A percentile compares a stretch with the other conserved stretches of the same genome.
These are phyloP conservation scores for Stachybotrys chlorohalonatus DNA, from an alignment of 2,329 filamentous ascomycete genomes.

Conservation along the genomic window DNA sequence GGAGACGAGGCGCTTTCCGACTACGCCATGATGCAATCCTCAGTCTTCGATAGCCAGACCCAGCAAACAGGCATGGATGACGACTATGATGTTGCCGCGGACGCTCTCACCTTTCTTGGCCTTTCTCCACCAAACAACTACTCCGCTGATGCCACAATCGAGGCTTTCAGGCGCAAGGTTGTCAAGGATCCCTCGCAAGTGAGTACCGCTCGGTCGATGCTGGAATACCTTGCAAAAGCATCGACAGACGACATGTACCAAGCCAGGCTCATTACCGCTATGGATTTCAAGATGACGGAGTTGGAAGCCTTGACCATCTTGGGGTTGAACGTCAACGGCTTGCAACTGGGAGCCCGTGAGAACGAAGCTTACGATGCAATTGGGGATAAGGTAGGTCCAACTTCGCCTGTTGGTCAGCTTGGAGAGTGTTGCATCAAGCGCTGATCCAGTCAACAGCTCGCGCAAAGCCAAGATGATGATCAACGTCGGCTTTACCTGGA, in stretches of 20 bases:
- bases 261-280: conserved; percentile 21
- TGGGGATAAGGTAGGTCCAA: not conserved
- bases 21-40: conserved; percentile 28
- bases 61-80: conserved; percentile 19
- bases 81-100: conserved; percentile 19
- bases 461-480: not conserved
- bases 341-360: not conserved
- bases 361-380: not conserved
- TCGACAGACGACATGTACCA: conserved; percentile 25
- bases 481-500: not conserved
- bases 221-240: conserved; percentile 22
- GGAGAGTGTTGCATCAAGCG: not conserved
- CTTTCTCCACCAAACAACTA: conserved; percentile 26
- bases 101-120: conserved; percentile 24
- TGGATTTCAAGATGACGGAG: conserved; percentile 20
- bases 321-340: not conserved
- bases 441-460: not conserved
- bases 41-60: conserved; percentile 27
- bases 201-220: conserved; percentile 20
- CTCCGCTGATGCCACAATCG: conserved; percentile 21
- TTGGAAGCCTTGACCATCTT: conserved; percentile 10
- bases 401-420: not conserved
- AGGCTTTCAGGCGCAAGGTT: conserved; percentile 25
- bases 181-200: conserved; percentile 20
- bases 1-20: conserved; percentile 24